A percentile compares a stretch with the other conserved stretches of the same genome.
phyloP scores from a whole-genome alignment of 306 rosid genomes.

The Ormosia emarginata region DNA sequence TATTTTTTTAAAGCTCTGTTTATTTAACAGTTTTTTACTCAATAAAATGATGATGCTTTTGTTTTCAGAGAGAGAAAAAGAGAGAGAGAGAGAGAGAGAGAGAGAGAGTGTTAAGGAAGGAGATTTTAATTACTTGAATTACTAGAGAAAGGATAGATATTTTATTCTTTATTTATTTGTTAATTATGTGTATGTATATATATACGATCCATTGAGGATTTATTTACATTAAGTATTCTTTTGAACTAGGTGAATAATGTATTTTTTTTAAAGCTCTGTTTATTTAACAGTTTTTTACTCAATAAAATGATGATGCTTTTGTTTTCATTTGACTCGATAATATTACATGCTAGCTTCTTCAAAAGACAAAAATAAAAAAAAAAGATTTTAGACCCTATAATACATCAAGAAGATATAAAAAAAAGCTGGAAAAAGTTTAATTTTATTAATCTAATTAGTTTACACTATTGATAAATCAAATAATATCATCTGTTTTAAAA shows the following conservation, averaged over 20 bases:
- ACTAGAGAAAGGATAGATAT: constrained; percentile 6
- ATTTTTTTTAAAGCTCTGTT: neutral
- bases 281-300: neutral
- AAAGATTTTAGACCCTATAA: too few relatives aligned
- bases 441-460: too few relatives aligned
- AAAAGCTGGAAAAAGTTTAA: too few relatives aligned
- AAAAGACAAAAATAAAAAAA: neutral
- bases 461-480: too few relatives aligned
- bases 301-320: constrained; percentile 1
- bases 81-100: neutral
- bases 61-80: neutral
- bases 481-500: too few relatives aligned
- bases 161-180: constrained; percentile 41
- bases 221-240: constrained; percentile 24
- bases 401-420: too few relatives aligned
- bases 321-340: neutral
- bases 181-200: constrained; percentile 23
- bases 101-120: neutral
- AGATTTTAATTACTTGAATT: neutral
- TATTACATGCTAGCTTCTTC: neutral
- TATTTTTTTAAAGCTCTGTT: neutral
- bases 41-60: constrained; percentile 1
- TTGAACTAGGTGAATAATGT: constrained; percentile 25
- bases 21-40: neutral
- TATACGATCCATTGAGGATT: constrained; percentile 16